Evolutionary conservation across 768 basidiomycete genomes (phyloP), one percentile per base, ranked within the genome.

Genomic region (Boletus tylopilopsis): DNA sequence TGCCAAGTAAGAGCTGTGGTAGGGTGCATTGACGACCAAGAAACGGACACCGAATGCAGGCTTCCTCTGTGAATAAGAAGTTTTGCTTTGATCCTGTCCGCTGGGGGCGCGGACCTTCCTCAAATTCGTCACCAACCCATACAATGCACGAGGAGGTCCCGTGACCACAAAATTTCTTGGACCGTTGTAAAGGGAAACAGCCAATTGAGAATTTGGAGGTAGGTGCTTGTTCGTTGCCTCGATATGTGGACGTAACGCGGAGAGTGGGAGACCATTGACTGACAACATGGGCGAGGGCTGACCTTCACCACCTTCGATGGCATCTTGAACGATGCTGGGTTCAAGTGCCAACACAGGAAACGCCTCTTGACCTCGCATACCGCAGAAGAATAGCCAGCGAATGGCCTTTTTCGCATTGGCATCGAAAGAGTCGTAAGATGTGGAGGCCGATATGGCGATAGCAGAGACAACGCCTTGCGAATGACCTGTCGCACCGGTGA

Each of bases 391-490:
- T 18, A 96, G 79, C 84, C 94, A 95, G 59, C 79, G 86, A 59
- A 97, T 68, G 29, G 92, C 91, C 68, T 95, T 94, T 64, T 77
- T 73, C 9, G 83, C 76, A 70, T 96, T 95, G 50, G 71, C 70
- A 48, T 78, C 73, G 68, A 92, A 90, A 4, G 85, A 83, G 40
- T 85, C 84, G 53, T 84, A 82, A 22, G 84, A 82, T 16, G 76
- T 75, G 5, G 94, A 92, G 5, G 90, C 82, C 7, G 94, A 79
- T 61, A 97, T 82, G 33, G 81, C 85, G 45, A 94, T 80, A n/a
- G 96, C 96, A 12, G 94, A 91, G 41, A 96, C 85, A 59, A 99
- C 83, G 57, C 96, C 96, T 69, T 98, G 95, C 2, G 94, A 97
- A 71, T 99, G 96, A 27, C 96, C 96, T 15, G 96, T 98, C 3